Evolutionary conservation across 225 moss, liverwort and hornwort genomes (phyloP).

Genomic region (Straminergon stramineum): DNA sequence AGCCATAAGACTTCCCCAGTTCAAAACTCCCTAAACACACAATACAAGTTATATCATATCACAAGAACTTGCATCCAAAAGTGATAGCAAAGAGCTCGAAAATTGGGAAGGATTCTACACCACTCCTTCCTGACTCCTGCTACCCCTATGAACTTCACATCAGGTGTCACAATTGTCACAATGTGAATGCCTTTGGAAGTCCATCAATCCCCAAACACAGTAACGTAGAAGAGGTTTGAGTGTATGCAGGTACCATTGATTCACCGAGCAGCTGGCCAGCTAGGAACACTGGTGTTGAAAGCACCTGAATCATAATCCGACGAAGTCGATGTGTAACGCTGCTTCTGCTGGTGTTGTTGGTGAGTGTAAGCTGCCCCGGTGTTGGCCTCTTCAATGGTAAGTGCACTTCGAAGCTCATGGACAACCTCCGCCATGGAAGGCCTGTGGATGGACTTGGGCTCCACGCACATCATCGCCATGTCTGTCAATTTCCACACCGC

Average conservation of each 20-base stretch:
- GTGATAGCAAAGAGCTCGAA: not conserved
- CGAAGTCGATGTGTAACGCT: not conserved
- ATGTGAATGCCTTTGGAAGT: not conserved
- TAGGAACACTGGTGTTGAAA: not conserved
- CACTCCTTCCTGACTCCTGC: not conserved
- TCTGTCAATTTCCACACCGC: not conserved
- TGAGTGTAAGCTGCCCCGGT: no score
- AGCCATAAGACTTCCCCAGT: not conserved
- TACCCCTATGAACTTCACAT: not conserved
- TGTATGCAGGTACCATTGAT: no score
- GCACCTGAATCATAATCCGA: not conserved
- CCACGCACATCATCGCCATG: not conserved
- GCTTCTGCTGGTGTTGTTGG: not conserved
- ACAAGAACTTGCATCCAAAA: not conserved
- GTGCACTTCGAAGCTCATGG: not conserved
- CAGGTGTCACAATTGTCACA: not conserved
- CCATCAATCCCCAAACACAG: no score
- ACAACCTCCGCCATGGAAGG: not conserved
- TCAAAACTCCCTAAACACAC: no score
- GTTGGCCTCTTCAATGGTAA: not conserved
- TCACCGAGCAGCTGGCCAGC: not conserved
- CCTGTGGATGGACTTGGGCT: slow-evolving; percentile 1
- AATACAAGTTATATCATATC: no score
- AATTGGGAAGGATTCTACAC: no score
- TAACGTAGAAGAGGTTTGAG: not conserved